Base-by-base conservation (phyloP, 73 alveolate species). In the Strombidium stylifer region DNA sequence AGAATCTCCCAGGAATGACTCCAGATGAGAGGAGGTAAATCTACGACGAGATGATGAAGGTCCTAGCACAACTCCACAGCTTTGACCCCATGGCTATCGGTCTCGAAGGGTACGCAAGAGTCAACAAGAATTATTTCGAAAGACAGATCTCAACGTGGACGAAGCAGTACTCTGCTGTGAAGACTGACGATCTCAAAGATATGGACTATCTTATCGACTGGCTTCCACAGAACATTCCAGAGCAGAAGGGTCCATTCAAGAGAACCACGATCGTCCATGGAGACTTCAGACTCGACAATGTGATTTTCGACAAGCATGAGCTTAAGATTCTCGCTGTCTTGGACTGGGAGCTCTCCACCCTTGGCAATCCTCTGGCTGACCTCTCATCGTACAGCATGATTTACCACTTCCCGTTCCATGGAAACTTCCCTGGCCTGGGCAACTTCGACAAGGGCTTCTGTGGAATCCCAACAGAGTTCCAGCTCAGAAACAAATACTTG, bases 331-430 rank as follows among this genome's bases (percentile, higher is more conserved):
- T 72, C 23, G 85, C 77, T 1, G 85, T 72, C 2, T 51, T 72
- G 15, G 85, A 72, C 57, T 72, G 85, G 85, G 85, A 72, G 32
- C 54, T 72, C 19, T 45, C 85, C 3, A 64, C 85, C 23, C 37
- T 72, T 24, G 85, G 85, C 5, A 39, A 72, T n/a, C 54, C 85
- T 16, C 49, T 28, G 59, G 69, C 76, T 10, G 85, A 72, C 57
- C 31, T 64, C n/a, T n/a, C n/a, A n/a, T n/a, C n/a, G n/a, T n/a
- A n/a, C n/a, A n/a, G n/a, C n/a, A 19, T 52, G 67, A 4, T 69
- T 55, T 40, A 69, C 61, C 62, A 41, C 66, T 11, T 19, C 24
- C 15, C 45, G 34, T 19, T 60, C 27, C 45, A 42, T 60, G 24
- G 23, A 31, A 0, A 18, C 50, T 5, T 49, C 36, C 47, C 30